Percentiles rank a stretch among this genome's conserved stretches.
phyloP scores from a whole-genome alignment of 2,329 filamentous ascomycete genomes.

The Clonostachys byssicola region DNA sequence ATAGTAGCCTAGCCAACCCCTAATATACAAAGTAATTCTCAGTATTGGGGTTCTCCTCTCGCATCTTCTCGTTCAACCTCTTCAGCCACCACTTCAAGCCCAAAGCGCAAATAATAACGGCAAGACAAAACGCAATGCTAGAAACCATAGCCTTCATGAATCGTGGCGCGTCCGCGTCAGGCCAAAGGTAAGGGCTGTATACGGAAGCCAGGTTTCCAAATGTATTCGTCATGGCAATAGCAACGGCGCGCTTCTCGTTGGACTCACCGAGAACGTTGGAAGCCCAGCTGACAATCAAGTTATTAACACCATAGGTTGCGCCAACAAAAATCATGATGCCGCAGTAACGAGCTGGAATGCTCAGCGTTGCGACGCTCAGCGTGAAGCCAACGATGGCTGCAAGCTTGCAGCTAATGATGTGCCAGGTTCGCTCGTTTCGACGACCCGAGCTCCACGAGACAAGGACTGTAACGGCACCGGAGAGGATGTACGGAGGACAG shows the following conservation, averaged over 20 bases:
- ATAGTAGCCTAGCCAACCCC: not conserved
- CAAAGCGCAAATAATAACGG: conserved; percentile 30
- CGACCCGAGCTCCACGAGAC: conserved; percentile 25
- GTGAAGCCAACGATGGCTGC: conserved; percentile 33
- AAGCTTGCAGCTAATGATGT: conserved; percentile 32
- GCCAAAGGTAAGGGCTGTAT: conserved; percentile 9
- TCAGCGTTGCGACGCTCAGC: conserved; percentile 12
- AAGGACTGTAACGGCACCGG: conserved; percentile 15
- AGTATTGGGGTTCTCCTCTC: conserved; percentile 9
- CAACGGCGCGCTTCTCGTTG: conserved; percentile 7
- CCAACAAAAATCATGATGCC: conserved; percentile 21
- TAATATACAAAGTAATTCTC: conserved; percentile 21
- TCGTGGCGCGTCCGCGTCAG: conserved; percentile 5
- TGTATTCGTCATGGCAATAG: conserved; percentile 8
- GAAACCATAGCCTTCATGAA: conserved; percentile 23
- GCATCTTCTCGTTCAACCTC: conserved; percentile 25
- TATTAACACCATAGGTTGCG: conserved; percentile 20
- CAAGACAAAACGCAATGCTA: conserved; percentile 24
- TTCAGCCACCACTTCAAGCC: conserved; percentile 23
- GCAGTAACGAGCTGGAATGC: conserved; percentile 17
- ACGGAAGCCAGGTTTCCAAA: conserved; percentile 8
- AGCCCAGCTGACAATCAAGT: conserved; percentile 6
- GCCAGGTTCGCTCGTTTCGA: conserved; percentile 36
- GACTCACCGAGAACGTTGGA: conserved; percentile 10
- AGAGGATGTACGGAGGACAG: conserved; percentile 21